Evolutionary conservation across 139 green algal species (phyloP).

Genomic region (Chlamydomonas schloesseri): DNA sequence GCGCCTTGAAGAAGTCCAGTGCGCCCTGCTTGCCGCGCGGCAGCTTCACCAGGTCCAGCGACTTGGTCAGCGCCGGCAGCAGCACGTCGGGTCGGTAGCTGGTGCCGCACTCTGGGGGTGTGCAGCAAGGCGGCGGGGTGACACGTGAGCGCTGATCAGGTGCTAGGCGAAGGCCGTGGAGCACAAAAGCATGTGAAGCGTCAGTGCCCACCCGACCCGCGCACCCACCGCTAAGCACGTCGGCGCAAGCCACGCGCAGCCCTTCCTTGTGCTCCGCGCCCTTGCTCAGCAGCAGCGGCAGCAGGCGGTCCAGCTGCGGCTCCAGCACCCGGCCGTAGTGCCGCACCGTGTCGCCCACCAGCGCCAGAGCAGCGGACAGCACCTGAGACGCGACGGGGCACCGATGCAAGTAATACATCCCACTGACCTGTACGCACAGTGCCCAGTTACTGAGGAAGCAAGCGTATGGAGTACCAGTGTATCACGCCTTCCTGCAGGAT

Average conservation of each 20-base stretch:
- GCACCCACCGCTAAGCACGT: slow-evolving; percentile 53
- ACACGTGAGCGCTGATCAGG: neutral
- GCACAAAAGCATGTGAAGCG: too few species aligned
- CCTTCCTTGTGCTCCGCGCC: slow-evolving; percentile 71
- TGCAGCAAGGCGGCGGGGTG: too few species aligned
- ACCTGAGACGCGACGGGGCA: slow-evolving; percentile 10
- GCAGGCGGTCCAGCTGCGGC: slow-evolving; percentile 66
- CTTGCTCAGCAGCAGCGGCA: slow-evolving; percentile 68
- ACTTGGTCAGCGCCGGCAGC: slow-evolving; percentile 58
- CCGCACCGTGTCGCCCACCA: slow-evolving; percentile 31
- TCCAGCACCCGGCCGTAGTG: slow-evolving; percentile 50
- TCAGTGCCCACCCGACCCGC: too few species aligned
- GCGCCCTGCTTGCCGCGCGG: slow-evolving; percentile 63
- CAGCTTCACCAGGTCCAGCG: slow-evolving; percentile 57
- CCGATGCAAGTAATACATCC: neutral
- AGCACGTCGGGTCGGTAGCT: slow-evolving; percentile 51
- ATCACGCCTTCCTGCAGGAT: too few species aligned
- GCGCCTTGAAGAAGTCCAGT: slow-evolving; percentile 64
- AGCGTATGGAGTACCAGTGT: too few species aligned
- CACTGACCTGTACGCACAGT: too few species aligned
- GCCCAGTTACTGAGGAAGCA: too few species aligned
- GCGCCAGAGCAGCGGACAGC: slow-evolving; percentile 48
- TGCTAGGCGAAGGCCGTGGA: too few species aligned
- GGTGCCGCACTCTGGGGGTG: slow-evolving; percentile 44
- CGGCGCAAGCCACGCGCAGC: slow-evolving; percentile 42